These are phyloP conservation scores for Imleria badia DNA, from an alignment of 768 basidiomycete species.

Conservation along the genomic window DNA sequence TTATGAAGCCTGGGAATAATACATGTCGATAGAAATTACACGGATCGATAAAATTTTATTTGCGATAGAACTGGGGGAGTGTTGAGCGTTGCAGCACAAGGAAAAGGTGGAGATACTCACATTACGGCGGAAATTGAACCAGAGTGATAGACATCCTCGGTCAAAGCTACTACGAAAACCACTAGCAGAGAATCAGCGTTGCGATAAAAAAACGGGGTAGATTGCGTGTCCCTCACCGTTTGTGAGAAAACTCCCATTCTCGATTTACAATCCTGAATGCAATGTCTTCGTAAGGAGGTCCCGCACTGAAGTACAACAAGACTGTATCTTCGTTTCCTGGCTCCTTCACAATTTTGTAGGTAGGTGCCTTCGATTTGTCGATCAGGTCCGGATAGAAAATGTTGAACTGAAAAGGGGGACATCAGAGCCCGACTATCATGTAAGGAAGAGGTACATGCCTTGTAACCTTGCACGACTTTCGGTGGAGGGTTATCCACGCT, in stretches of 20 bases:
- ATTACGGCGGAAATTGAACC: conserved; percentile 95
- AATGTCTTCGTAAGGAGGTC: conserved; percentile 98
- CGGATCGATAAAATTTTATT: conserved; percentile 42
- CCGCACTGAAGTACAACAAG: conserved; percentile 89
- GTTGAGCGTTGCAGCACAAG: conserved; percentile 15
- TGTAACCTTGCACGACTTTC: conserved; percentile 99
- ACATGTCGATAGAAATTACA: conserved; percentile 22
- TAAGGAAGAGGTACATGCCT: conserved; percentile 44
- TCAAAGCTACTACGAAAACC: conserved; percentile 98
- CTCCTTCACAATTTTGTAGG: conserved; percentile 94
- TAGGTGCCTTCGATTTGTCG: conserved; percentile 95
- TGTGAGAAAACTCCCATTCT: conserved; percentile 98
- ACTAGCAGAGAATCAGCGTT: conserved; percentile 39
- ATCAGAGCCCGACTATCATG: conserved; percentile 3
- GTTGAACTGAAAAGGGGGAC: conserved; percentile 61
- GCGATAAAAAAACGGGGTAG: conserved; percentile 7
- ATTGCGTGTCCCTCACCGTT: conserved; percentile 55
- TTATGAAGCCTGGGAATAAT: conserved; percentile 15
- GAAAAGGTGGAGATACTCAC: conserved; percentile 47
- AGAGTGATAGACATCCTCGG: conserved; percentile 90
- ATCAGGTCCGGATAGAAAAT: conserved; percentile 99
- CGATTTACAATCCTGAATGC: conserved; percentile 97
- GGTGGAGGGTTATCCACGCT: conserved; percentile 99
- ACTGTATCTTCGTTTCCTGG: conserved; percentile 95
- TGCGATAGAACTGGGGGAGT: conserved; percentile 70